Evolutionary conservation across 2,329 filamentous ascomycete species (phyloP).

Genomic region (Diplodia corticola): DNA sequence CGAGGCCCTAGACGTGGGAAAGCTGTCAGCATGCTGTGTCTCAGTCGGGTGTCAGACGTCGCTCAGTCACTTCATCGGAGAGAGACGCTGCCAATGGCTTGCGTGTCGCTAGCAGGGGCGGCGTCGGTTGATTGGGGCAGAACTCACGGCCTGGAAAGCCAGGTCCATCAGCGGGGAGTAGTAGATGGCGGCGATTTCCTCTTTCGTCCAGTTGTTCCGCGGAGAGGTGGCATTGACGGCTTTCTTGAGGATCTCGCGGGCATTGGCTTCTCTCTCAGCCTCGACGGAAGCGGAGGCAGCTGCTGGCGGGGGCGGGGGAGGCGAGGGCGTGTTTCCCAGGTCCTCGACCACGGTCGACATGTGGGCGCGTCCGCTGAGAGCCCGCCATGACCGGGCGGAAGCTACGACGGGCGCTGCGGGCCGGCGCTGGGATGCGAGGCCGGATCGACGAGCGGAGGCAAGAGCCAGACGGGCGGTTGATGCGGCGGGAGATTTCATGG

Average conservation of each 20-base stretch:
- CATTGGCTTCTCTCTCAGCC: conserved; percentile 11
- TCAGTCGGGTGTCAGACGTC: background rate
- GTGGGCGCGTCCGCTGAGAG: conserved; percentile 11
- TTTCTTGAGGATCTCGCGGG: conserved; percentile 37
- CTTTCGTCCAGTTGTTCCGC: conserved; percentile 74
- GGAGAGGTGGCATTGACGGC: conserved; percentile 63
- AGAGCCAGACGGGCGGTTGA: background rate
- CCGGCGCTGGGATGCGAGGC: background rate
- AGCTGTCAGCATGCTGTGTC: background rate
- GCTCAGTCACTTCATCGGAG: background rate
- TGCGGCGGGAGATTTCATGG: conserved; percentile 7
- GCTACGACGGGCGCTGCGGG: background rate
- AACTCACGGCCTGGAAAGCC: conserved; percentile 68
- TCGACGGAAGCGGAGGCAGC: conserved; percentile 5
- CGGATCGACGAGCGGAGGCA: background rate
- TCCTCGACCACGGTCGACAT: conserved; percentile 22
- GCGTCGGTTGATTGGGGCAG: background rate
- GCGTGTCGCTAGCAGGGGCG: background rate
- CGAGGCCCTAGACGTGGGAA: conserved; percentile 51
- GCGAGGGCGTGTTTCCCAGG: conserved; percentile 9
- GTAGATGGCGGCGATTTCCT: conserved; percentile 81
- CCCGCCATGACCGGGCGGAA: background rate
- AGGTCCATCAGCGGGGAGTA: conserved; percentile 79
- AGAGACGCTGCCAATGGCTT: conserved; percentile 3
- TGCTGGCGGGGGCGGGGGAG: conserved; percentile 6